Evolutionary conservation across 2,329 filamentous ascomycete genomes (phyloP).

Genomic region (Beauveria medogensis): DNA sequence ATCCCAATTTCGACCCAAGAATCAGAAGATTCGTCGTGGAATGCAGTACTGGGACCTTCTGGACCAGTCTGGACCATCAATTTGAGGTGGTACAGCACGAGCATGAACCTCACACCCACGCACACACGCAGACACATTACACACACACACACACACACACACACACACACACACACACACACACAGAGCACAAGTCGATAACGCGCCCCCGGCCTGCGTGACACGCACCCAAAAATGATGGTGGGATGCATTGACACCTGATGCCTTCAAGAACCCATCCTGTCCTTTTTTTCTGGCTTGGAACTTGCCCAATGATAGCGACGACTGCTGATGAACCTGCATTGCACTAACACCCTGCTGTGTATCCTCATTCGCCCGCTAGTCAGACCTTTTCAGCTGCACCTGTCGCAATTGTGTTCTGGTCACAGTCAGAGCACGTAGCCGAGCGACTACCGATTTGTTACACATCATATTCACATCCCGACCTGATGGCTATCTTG

Average conservation of each 20-base stretch:
- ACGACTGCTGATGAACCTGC: neutral
- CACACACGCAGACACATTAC: too few species aligned
- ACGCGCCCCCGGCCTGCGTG: neutral
- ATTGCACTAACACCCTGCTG: neutral
- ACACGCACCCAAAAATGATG: neutral
- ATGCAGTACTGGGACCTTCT: neutral
- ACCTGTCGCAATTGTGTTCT: too few species aligned
- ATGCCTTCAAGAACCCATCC: neutral
- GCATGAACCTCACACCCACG: too few species aligned
- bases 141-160: neutral
- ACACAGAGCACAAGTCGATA: neutral
- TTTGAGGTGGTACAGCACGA: too few species aligned
- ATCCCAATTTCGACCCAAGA: neutral
- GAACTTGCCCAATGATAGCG: neutral
- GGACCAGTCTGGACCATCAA: neutral
- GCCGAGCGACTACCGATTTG: too few species aligned
- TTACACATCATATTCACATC: too few species aligned
- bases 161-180: too few species aligned
- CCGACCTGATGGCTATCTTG: too few species aligned
- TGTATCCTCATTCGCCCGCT: neutral
- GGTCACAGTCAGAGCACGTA: too few species aligned
- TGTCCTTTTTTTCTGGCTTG: neutral
- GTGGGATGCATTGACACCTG: conserved; percentile 1
- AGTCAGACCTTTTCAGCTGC: neutral
- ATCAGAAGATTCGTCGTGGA: neutral